phyloP scores from a whole-genome alignment of 495 filamentous ascomycete species.

The Talaromyces proteolyticus region DNA sequence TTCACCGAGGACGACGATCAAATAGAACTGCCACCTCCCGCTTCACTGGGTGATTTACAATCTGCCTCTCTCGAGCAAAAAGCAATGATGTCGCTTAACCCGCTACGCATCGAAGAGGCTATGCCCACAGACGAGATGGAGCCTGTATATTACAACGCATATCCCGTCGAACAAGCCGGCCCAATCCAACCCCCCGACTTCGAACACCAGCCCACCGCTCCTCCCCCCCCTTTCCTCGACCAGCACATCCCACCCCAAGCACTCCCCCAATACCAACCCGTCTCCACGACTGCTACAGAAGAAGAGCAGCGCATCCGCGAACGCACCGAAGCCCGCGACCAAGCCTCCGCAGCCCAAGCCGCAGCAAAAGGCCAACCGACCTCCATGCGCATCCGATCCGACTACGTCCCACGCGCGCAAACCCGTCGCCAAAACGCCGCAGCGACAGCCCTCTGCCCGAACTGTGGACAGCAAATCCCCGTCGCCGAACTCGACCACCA shows the following conservation, averaged over 20 bases:
- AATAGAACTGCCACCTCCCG: constrained; percentile 79
- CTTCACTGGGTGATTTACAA: constrained; percentile 83
- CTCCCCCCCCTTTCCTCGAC: too few relatives aligned
- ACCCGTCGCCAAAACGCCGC: constrained; percentile 57
- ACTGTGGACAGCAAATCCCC: constrained; percentile 86
- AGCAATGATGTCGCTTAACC: constrained; percentile 77
- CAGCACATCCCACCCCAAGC: constrained; percentile 29
- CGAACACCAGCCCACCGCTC: constrained; percentile 19
- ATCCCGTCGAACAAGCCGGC: constrained; percentile 25
- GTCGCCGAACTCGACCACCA: constrained; percentile 84
- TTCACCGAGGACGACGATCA: constrained; percentile 89
- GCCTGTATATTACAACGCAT: constrained; percentile 50
- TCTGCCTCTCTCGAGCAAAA: constrained; percentile 93
- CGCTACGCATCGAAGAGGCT: constrained; percentile 88
- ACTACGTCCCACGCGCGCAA: constrained; percentile 84
- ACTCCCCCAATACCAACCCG: constrained; percentile 24
- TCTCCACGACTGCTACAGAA: constrained; percentile 45
- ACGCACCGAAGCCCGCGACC: constrained; percentile 59
- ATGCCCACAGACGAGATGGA: constrained; percentile 75
- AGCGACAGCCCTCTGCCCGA: constrained; percentile 78
- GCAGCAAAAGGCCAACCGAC: constrained; percentile 47
- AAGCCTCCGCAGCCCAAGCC: constrained; percentile 72
- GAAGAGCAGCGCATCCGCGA: constrained; percentile 64
- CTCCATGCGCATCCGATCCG: constrained; percentile 87
- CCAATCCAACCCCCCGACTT: constrained; percentile 25